A percentile compares a stretch with the other conserved stretches of the same genome.
Evolutionary conservation across 345 rosid species (phyloP).

Genomic region (Citrus australasica): DNA sequence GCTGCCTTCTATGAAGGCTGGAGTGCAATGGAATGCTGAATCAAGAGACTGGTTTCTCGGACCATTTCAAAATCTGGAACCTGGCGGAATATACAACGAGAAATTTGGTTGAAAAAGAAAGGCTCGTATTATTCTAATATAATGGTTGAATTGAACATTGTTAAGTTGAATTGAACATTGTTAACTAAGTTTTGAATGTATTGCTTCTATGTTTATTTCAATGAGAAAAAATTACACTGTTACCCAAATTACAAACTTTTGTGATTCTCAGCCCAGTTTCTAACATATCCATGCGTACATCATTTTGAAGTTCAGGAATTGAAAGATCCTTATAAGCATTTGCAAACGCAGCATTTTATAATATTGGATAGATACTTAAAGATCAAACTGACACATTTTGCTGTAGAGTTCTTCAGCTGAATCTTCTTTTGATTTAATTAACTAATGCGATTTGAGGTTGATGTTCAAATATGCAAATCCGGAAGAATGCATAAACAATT

Average conservation of each 20-base stretch:
- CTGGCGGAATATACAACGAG: neutral
- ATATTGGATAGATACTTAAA: too few species aligned
- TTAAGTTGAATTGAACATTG: neutral
- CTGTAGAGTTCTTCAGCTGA: too few species aligned
- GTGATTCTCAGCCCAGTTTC: too few species aligned
- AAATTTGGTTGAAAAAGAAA: too few species aligned
- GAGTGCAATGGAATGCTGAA: neutral
- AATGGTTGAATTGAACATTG: neutral
- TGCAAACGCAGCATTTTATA: too few species aligned
- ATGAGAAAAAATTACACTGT: too few species aligned
- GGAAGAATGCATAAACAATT: neutral
- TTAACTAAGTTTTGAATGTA: neutral
- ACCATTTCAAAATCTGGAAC: neutral
- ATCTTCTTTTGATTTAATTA: too few species aligned
- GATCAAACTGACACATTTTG: too few species aligned
- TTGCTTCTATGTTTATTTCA: neutral
- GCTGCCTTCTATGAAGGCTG: neutral
- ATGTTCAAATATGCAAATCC: neutral
- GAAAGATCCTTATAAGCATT: too few species aligned
- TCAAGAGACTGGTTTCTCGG: neutral
- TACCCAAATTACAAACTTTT: neutral
- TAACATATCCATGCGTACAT: too few species aligned
- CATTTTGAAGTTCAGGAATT: too few species aligned
- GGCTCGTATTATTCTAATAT: neutral
- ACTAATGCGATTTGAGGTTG: too few species aligned